A percentile compares a stretch with the other conserved stretches of the same genome.
Conservation (phyloP, 352 stramenopile genomes). For the Phytophthora sp. region DNA sequence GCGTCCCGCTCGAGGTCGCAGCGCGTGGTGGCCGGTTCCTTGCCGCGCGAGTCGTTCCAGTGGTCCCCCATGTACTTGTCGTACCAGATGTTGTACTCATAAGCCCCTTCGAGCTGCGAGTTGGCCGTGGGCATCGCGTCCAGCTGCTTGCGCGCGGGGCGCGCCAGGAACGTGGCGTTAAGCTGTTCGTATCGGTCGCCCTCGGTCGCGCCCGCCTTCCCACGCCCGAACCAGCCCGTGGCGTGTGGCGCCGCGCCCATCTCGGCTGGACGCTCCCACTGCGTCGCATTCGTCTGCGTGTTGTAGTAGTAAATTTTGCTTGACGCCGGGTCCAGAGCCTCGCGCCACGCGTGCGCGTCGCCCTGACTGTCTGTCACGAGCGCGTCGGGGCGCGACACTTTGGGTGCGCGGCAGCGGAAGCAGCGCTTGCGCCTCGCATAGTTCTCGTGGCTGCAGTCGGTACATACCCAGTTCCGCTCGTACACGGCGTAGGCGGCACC, state of each 20-base stretch:
- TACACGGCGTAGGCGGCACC: conserved; percentile 90
- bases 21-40: conserved; percentile 88
- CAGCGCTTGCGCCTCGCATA: conserved; percentile 81
- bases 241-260: conserved; percentile 91
- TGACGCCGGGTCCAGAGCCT: conserved; percentile 89
- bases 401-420: conserved; percentile 80
- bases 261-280: conserved; percentile 90
- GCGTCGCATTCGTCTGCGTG: conserved; percentile 80
- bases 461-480: conserved; percentile 90
- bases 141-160: conserved; percentile 91
- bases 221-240: conserved; percentile 94
- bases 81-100: conserved; percentile 98
- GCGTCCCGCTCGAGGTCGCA: conserved; percentile 88
- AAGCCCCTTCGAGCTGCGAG: conserved; percentile 88
- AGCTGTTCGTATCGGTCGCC: conserved; percentile 81
- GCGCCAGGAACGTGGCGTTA: conserved; percentile 84
- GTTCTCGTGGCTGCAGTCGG: conserved; percentile 87
- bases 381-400: conserved; percentile 65
- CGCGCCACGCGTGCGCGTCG: conserved; percentile 80
- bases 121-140: conserved; percentile 89
- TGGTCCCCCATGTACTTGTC: conserved; percentile 93
- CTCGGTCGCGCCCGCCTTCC: conserved; percentile 73
- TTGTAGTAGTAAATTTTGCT: conserved; percentile 96
- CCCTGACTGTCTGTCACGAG: conserved; percentile 61
- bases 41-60: conserved; percentile 83